A percentile compares a stretch with the other conserved stretches of the same genome.
Evolutionary conservation across 352 stramenopile species (phyloP).

Genomic region (Globisporangium sylvaticum): DNA sequence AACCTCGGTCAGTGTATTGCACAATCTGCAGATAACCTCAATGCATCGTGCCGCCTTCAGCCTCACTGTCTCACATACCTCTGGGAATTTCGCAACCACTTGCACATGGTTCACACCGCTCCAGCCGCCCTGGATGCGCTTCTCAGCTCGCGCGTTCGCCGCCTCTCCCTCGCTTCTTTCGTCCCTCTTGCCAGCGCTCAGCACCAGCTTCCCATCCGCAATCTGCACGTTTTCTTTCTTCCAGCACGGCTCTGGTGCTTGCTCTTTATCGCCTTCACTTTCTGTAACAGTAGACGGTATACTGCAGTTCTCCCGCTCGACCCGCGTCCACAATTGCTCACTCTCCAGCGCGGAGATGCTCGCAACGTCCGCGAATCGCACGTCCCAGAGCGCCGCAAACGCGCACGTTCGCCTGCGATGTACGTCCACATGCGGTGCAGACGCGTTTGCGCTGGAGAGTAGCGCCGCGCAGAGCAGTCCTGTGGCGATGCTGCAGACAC

Average conservation of each 20-base stretch:
- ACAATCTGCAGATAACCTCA: background rate
- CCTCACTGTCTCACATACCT: background rate
- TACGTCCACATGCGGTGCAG: conserved; percentile 11
- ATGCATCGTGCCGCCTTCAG: background rate
- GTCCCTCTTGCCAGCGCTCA: background rate
- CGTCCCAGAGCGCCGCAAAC: conserved; percentile 29
- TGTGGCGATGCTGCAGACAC: background rate
- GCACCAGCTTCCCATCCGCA: conserved; percentile 6
- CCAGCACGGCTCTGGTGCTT: conserved; percentile 14
- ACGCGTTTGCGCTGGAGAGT: background rate
- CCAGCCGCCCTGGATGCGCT: conserved; percentile 3
- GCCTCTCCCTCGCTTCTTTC: background rate
- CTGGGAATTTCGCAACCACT: conserved; percentile 7
- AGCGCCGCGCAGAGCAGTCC: background rate
- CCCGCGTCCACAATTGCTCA: conserved; percentile 10
- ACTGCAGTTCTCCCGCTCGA: conserved; percentile 19
- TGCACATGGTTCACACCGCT: conserved; percentile 11
- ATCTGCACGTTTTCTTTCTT: conserved; percentile 15
- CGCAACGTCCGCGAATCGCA: conserved; percentile 10
- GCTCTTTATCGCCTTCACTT: background rate
- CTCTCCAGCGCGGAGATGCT: conserved; percentile 21
- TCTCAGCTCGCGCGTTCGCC: conserved; percentile 8
- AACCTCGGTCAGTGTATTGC: background rate
- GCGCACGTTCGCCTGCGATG: conserved; percentile 33
- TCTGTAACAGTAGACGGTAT: background rate